Evolutionary conservation across 2,329 filamentous ascomycete genomes (phyloP).

Genomic region (Thermothelomyces thermophilus): DNA sequence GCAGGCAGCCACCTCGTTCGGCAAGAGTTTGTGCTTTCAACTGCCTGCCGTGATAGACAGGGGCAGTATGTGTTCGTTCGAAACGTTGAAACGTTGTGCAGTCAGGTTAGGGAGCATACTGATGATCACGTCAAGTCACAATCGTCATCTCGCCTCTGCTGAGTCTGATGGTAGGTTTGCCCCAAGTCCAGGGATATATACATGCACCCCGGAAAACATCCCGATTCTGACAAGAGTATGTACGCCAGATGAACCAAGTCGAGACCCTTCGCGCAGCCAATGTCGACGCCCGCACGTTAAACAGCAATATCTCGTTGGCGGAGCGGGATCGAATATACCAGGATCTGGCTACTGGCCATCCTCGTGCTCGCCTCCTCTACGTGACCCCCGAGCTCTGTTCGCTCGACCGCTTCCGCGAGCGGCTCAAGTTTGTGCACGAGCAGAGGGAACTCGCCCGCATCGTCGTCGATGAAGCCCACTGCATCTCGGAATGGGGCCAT

Average conservation of each 20-base stretch:
- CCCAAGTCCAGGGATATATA: no score
- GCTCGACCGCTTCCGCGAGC: constrained; percentile 67
- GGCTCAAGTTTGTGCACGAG: constrained; percentile 64
- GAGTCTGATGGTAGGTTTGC: constrained; percentile 67
- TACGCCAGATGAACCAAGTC: constrained; percentile 76
- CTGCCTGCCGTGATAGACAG: constrained; percentile 80
- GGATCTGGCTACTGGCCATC: constrained; percentile 84
- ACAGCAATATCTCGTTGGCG: constrained; percentile 64
- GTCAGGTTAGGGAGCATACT: not conserved
- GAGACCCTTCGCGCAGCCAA: constrained; percentile 66
- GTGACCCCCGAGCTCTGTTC: constrained; percentile 89
- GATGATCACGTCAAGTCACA: constrained; percentile 52
- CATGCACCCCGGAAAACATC: not conserved
- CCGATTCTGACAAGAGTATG: not conserved
- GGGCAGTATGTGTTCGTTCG: constrained; percentile 54
- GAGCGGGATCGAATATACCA: constrained; percentile 65
- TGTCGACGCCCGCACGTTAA: constrained; percentile 78
- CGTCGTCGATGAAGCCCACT: constrained; percentile 91
- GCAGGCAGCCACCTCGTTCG: constrained; percentile 84
- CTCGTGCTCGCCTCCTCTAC: constrained; percentile 75
- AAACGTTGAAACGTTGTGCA: not conserved
- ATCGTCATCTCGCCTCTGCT: constrained; percentile 85
- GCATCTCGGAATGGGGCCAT: constrained; percentile 96
- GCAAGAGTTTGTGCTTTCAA: constrained; percentile 90
- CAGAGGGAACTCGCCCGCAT: constrained; percentile 83